Conservation (phyloP, 1,139 yeast genomes). For the Debaryomyces sp. region DNA sequence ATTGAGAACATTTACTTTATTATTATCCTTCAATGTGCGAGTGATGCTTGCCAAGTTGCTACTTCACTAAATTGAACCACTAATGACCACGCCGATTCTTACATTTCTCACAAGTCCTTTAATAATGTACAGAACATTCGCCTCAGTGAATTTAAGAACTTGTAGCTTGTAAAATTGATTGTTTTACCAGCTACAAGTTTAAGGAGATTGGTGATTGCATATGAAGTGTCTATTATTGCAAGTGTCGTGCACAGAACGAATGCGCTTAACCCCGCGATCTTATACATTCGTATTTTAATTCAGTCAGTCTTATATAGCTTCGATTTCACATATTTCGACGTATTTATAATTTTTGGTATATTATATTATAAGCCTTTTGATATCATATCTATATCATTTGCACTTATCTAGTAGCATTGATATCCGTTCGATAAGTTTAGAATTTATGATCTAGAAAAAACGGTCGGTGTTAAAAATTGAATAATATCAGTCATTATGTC, state of each 20-base stretch:
- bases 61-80: neutral
- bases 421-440: neutral
- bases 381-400: neutral
- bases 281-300: neutral
- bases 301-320: neutral
- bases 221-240: neutral
- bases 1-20: neutral
- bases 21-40: neutral
- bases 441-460: neutral
- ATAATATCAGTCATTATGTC: conserved; percentile 1
- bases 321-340: neutral
- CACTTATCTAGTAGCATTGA: neutral
- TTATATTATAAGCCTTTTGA: neutral
- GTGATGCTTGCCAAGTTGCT: neutral
- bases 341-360: neutral
- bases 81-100: no score
- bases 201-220: neutral
- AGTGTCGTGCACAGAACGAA: neutral
- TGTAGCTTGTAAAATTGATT: neutral
- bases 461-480: neutral
- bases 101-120: no score
- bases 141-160: neutral
- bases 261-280: conserved; percentile 5
- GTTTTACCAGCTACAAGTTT: no score
- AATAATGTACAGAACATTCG: no score